A percentile compares a stretch with the other conserved stretches of the same genome.
phyloP scores from a whole-genome alignment of 768 basidiomycete genomes.

The Kwoniella pini region DNA sequence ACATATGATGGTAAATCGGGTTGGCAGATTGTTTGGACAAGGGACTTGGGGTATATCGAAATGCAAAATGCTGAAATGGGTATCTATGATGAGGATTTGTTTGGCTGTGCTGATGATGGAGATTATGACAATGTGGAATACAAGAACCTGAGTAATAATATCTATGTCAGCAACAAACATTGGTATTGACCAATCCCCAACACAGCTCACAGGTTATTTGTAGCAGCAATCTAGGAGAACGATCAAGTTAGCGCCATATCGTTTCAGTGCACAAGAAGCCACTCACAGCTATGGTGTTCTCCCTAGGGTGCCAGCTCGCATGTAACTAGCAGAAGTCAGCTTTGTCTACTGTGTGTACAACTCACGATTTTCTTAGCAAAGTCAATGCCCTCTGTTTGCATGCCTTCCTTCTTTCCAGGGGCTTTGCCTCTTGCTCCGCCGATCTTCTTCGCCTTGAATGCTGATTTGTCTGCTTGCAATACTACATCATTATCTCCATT shows the following conservation, averaged over 20 bases:
- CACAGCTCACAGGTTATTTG: constrained; percentile 84
- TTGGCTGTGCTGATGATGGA: background rate
- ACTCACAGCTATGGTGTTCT: constrained; percentile 95
- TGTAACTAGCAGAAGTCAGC: constrained; percentile 58
- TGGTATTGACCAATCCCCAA: background rate
- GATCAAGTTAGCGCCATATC: constrained; percentile 14
- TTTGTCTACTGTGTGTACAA: background rate
- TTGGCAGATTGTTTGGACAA: background rate
- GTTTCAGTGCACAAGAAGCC: background rate
- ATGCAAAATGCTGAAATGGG: constrained; percentile 1
- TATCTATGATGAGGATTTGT: background rate
- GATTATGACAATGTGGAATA: constrained; percentile 52
- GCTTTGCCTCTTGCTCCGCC: constrained; percentile 70
- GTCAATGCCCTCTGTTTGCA: constrained; percentile 82
- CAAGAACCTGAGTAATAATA: constrained; percentile 44
- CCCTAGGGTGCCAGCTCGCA: constrained; percentile 85
- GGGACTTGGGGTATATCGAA: constrained; percentile 1
- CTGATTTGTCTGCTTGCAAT: constrained; percentile 96
- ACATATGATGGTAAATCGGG: background rate
- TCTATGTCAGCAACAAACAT: background rate
- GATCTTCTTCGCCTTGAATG: constrained; percentile 99
- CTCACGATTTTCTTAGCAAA: constrained; percentile 56
- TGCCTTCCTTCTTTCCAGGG: constrained; percentile 68
- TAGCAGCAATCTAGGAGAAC: constrained; percentile 81
- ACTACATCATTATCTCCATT: constrained; percentile 81